Percentiles rank a stretch among this genome's conserved stretches.
Conservation (phyloP, 257 asterid genomes). For the Euphrasia confusa region DNA sequence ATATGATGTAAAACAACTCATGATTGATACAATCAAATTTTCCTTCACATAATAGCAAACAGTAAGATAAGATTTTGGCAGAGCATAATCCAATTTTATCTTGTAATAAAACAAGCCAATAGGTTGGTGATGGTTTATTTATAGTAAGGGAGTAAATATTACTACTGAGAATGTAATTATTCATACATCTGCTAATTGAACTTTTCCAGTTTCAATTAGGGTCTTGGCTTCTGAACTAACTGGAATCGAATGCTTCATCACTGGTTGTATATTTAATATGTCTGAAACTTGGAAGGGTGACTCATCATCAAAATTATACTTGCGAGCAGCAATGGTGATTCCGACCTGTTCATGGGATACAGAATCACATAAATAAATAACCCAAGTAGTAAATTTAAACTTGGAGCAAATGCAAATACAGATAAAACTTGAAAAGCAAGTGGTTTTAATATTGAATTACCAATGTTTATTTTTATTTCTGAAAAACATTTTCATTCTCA, state of each 20-base stretch:
- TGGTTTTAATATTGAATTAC: neutral
- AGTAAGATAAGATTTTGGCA: conserved; percentile 2
- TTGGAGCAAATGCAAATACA: conserved; percentile 5
- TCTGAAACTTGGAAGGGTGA: conserved; percentile 83
- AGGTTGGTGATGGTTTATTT: neutral
- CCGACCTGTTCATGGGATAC: conserved; percentile 62
- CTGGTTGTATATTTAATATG: conserved; percentile 79
- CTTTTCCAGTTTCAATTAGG: conserved; percentile 90
- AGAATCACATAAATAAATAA: conserved; percentile 11
- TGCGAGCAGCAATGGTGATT: conserved; percentile 69
- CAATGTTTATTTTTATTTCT: conserved; percentile 1
- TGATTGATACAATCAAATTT: neutral
- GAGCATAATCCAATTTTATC: neutral
- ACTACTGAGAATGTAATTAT: neutral
- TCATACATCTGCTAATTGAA: conserved; percentile 85
- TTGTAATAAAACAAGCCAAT: conserved; percentile 15
- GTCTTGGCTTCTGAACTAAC: conserved; percentile 92
- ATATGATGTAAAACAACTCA: neutral
- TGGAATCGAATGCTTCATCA: conserved; percentile 90
- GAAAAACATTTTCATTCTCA: conserved; percentile 4
- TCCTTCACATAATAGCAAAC: neutral
- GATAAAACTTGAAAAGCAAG: conserved; percentile 7
- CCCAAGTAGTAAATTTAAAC: conserved; percentile 4
- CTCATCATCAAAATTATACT: conserved; percentile 58
- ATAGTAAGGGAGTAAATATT: neutral